Conservation (phyloP, 108 stramenopile genomes). For the Mediolabrus comicus region DNA sequence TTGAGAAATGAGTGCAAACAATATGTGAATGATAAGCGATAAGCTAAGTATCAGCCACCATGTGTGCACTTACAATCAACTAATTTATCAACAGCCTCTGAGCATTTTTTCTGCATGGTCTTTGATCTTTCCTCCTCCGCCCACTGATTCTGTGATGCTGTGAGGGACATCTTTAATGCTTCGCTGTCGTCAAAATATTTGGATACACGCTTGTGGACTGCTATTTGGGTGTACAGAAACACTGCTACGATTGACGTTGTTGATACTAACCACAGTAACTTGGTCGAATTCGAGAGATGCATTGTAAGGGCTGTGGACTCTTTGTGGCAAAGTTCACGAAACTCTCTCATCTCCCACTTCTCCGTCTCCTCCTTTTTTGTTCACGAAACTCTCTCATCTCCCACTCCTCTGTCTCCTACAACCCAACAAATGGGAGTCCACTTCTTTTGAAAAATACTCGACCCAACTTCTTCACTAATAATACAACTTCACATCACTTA, state of each 20-base stretch:
- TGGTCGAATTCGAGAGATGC: no score
- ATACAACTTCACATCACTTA: no score
- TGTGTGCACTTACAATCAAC: conserved; percentile 29
- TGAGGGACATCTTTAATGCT: not conserved
- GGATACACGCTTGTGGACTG: not conserved
- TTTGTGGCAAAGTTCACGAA: no score
- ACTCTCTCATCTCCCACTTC: not conserved
- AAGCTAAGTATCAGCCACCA: no score
- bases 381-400: no score
- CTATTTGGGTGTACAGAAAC: not conserved
- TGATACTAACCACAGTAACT: not conserved
- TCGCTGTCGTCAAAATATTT: not conserved
- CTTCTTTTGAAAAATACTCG: no score
- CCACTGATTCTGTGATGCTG: not conserved
- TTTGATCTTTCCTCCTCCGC: not conserved
- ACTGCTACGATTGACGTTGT: not conserved
- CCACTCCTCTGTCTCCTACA: no score
- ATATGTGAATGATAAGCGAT: no score
- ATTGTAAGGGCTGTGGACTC: no score
- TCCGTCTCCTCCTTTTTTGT: conserved; percentile 14
- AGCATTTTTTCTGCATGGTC: conserved; percentile 22
- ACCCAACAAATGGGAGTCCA: no score
- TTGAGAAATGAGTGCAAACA: not conserved
- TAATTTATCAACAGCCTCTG: conserved; percentile 33
- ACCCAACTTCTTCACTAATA: no score